Evolutionary conservation across 1,284 basidiomycete genomes (phyloP), one percentile per base, ranked within the genome.

Genomic region (Trametes polyzona): DNA sequence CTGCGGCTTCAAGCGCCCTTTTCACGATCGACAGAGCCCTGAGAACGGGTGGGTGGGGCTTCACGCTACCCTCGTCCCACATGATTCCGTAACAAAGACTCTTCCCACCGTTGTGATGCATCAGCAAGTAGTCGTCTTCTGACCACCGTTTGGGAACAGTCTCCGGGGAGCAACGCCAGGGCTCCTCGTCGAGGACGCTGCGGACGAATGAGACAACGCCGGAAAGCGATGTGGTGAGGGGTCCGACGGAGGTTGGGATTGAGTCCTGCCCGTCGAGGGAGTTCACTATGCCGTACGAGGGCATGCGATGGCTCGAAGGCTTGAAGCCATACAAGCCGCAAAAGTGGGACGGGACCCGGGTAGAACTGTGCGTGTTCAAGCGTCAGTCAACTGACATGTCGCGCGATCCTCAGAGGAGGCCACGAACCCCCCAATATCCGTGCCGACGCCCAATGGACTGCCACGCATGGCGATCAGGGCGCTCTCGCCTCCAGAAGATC

Each of bases 271-370:
- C 67, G 9, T 65, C 64, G 2, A 68, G 54, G 1, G 65, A 64
- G 26, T 67, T 65, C 3, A 61, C 57, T 11, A 59, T 56, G 27
- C 67, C 67, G 40, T 59, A 64, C 1, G 60, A 55, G 8, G 67
- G 67, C 21, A 67, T 42, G 17, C 67, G 64, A 36, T 62, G 46
- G 16, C 55, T 55, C 7, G 62, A 63, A 6, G 93, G 90, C 69
- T 95, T 96, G 48, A 96, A 67, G 11, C 88, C 83, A 65, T 88
- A 95, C 23, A 92, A 78, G 0, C 95, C 95, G 61, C 87, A 90
- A 67, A 89, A 94, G 3, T 82, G 80, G 0, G 92, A 76, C 0
- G 94, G 94, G 48, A 95, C 92, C 3, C 94, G 59, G 56, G 86
- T 70, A 67, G 67, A 68, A 8, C 65, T 68, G 23, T 11, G 16